phyloP scores from a whole-genome alignment of 208 protist genomes.

The Trypanosoma mega region DNA sequence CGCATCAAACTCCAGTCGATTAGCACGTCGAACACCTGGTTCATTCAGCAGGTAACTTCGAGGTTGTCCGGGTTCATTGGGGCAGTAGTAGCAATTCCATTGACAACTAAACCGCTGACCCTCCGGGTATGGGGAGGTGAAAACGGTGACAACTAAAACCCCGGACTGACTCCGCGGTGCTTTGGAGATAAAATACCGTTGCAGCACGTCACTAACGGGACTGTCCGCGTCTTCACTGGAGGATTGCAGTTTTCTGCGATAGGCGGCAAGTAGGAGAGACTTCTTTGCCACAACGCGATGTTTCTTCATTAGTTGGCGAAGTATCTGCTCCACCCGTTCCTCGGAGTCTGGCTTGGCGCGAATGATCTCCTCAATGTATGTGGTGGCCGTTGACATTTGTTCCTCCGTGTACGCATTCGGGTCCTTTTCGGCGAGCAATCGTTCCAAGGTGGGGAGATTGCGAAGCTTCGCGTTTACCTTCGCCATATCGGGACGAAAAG shows the following conservation, averaged over 20 bases:
- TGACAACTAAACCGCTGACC: slow-evolving; percentile 87
- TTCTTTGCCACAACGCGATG: slow-evolving; percentile 70
- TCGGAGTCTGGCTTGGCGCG: slow-evolving; percentile 27
- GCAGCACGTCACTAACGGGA: slow-evolving; percentile 26
- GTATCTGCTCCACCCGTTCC: slow-evolving; percentile 37
- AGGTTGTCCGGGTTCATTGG: slow-evolving; percentile 90
- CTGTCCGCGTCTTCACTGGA: slow-evolving; percentile 6
- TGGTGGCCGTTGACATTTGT: slow-evolving; percentile 40
- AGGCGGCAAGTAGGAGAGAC: slow-evolving; percentile 73
- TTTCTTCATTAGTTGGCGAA: slow-evolving; percentile 66
- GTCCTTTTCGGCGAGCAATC: slow-evolving; percentile 61
- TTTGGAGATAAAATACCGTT: slow-evolving; percentile 80
- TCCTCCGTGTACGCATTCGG: slow-evolving; percentile 61
- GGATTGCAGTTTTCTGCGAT: slow-evolving; percentile 44
- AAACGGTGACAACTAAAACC: slow-evolving; percentile 91
- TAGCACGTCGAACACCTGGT: slow-evolving; percentile 86
- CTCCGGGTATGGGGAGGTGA: slow-evolving; percentile 87
- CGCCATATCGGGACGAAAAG: slow-evolving; percentile 23
- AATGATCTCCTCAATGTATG: slow-evolving; percentile 56
- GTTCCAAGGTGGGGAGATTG: slow-evolving; percentile 70
- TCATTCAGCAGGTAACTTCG: slow-evolving; percentile 90
- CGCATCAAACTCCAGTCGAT: slow-evolving; percentile 77
- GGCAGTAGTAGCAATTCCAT: slow-evolving; percentile 95
- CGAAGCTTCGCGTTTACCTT: slow-evolving; percentile 58
- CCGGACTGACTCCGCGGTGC: slow-evolving; percentile 85